Base-by-base conservation (phyloP, 257 asterid species). In the Nicotiana tabacum region DNA sequence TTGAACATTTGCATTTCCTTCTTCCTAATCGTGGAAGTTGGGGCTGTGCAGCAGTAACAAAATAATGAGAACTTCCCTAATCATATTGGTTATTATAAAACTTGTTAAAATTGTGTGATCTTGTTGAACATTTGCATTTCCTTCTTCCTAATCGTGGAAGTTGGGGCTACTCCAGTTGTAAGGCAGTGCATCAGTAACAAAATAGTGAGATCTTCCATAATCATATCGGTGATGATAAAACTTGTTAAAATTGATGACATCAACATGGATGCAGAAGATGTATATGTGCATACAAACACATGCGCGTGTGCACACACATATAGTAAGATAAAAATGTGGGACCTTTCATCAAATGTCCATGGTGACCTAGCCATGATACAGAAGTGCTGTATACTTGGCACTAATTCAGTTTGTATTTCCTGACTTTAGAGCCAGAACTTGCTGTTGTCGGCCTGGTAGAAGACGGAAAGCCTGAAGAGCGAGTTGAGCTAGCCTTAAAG, bases 401-500 rank as follows among this genome's bases (percentile, higher is more conserved):
- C 53, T 87, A 78, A 83, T 74, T 46, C 74, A 24, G 81, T 66
- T 43, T 82, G 65, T 66, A 72, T 60, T 61, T 70, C 74, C 84
- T 57, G 48, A 62, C 62, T 85, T 85, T 91, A 96, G 99, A 96
- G 85, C 85, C 89, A 11, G 98, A 96, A 85, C 60, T 88, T 85
- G 91, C 87, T 39, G 92, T 91, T 64, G 84, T 91, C 85, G 66
- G 79, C 29, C 32, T 96, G 86, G 97, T 91, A 81, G 98, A 94
- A 88, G 92, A 89, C 35, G 94, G 90, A 86, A 89, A 85, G 80
- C 92, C 98, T 76, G 95, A 86, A 85, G 92, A 90, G 81, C 90
- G 94, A 83, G 98, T 96, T 88, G 94, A 92, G 72, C 35, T 95
- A 82, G 97, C 98, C 86, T 81, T 94, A 81, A 89, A 91, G 84